Percentiles rank a stretch among this genome's conserved stretches.
phyloP scores from a whole-genome alignment of 306 rosid species.

The Trifolium repens region DNA sequence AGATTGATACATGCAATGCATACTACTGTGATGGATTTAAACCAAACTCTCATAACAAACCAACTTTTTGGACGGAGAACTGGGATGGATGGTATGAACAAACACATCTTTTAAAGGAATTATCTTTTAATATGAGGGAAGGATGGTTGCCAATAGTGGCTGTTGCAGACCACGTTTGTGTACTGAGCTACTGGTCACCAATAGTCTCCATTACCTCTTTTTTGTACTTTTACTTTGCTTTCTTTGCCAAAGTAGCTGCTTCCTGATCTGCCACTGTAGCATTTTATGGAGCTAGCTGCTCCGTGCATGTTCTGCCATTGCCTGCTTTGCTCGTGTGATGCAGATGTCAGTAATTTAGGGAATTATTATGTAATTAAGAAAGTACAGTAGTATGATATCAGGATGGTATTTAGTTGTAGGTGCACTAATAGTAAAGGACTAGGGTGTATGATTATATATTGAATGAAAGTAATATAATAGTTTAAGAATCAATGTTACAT shows the following conservation, averaged over 20 bases:
- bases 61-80: constrained; percentile 84
- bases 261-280: constrained; percentile 10
- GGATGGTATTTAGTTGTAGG: constrained; percentile 23
- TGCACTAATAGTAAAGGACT: constrained; percentile 22
- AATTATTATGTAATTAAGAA: constrained; percentile 2
- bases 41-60: constrained; percentile 79
- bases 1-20: constrained; percentile 94
- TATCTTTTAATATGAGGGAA: constrained; percentile 29
- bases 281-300: constrained; percentile 20
- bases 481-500: constrained; percentile 28
- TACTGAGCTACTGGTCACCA: neutral
- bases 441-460: constrained; percentile 11
- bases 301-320: neutral
- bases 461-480: constrained; percentile 15
- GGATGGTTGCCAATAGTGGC: constrained; percentile 19
- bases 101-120: constrained; percentile 33
- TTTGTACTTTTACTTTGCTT: neutral
- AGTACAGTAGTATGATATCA: constrained; percentile 1
- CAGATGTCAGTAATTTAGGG: constrained; percentile 21
- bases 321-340: constrained; percentile 21
- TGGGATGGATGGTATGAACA: constrained; percentile 96
- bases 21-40: constrained; percentile 94
- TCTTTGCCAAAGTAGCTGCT: constrained; percentile 1
- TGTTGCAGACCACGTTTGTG: neutral
- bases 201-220: constrained; percentile 2